Evolutionary conservation across 1,139 yeast species (phyloP).

Genomic region (Suhomyces anneliseae): DNA sequence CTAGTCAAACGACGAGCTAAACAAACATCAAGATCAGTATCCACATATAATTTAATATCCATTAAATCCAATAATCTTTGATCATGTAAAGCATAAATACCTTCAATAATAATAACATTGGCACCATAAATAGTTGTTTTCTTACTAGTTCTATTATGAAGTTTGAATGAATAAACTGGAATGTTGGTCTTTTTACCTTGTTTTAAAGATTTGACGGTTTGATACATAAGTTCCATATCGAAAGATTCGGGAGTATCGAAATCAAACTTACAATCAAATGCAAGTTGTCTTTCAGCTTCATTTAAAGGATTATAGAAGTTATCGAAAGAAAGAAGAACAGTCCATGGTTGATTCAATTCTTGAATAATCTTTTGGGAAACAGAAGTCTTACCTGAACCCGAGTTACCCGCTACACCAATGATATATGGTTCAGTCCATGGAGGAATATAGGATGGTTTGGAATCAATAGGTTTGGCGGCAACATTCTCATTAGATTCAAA

Average conservation of each 20-base stretch:
- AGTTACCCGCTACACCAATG: slow-evolving; percentile 91
- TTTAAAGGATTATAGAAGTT: slow-evolving; percentile 81
- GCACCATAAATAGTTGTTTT: slow-evolving; percentile 87
- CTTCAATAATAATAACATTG: slow-evolving; percentile 88
- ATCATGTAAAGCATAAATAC: slow-evolving; percentile 81
- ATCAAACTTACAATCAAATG: slow-evolving; percentile 70
- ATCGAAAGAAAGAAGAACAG: slow-evolving; percentile 86
- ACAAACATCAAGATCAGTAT: slow-evolving; percentile 91
- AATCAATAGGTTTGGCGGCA: neutral
- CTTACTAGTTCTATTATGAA: slow-evolving; percentile 72
- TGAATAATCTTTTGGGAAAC: slow-evolving; percentile 82
- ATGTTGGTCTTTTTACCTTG: slow-evolving; percentile 61
- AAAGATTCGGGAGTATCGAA: slow-evolving; percentile 84
- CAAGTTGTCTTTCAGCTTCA: slow-evolving; percentile 58
- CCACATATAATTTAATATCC: slow-evolving; percentile 88
- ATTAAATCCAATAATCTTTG: slow-evolving; percentile 66
- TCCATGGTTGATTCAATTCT: slow-evolving; percentile 89
- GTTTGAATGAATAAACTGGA: slow-evolving; percentile 81
- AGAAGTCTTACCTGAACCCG: slow-evolving; percentile 95
- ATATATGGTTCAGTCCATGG: slow-evolving; percentile 97
- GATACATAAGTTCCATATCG: slow-evolving; percentile 71
- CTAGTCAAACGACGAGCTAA: slow-evolving; percentile 83
- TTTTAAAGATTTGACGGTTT: slow-evolving; percentile 65
- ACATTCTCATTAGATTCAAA: slow-evolving; percentile 9
- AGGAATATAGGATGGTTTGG: slow-evolving; percentile 55